Base-by-base conservation (phyloP, 2,329 filamentous ascomycete species). In the Cytospora leucostoma region DNA sequence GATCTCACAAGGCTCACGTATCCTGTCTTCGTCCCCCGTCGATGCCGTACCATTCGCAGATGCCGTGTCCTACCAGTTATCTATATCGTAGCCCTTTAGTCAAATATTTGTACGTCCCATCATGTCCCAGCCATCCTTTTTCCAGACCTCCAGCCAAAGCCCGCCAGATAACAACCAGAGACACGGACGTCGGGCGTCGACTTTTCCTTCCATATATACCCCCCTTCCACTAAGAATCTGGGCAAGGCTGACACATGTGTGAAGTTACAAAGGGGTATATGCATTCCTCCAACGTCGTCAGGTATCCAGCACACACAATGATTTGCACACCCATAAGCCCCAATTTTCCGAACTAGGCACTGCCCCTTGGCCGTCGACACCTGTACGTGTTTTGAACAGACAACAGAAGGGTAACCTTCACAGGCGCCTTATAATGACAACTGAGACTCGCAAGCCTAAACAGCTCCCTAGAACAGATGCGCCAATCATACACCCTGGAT, bases 221-320 rank as follows among this genome's bases (percentile, higher is more conserved):
- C 47, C 50, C 56, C 34, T 44, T 40, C 15, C 49, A 50, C 35
- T 44, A 59, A 49, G 34, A n/a, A 32, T 38, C 38, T 19, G 38
- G 34, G 27, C 32, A 37, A 59, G 21, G 38, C 61, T 56, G 50
- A 53, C 49, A 53, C 56, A 55, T 57, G 54, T 58, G 50, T 51
- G 52, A 58, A 64, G 66, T 59, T 62, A 66, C 58, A 63, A 62
- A 58, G 50, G 27, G 63, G 53, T 58, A 63, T 66, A 64, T 62
- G 34, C 51, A 55, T 55, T 61, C 58, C 51, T 54, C 47, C 58
- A 61, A 61, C 54, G 34, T 52, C 33, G 35, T 33, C 33, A 59
- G 49, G 55, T 47, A 55, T 52, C 38, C 38, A 61, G 58, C 51
- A 38, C 58, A 60, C 58, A 61, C 54, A 61, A 34, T 40, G 37